Evolutionary conservation across 805 yeast genomes (phyloP).

Genomic region (Zygoascus biomembranicola): DNA sequence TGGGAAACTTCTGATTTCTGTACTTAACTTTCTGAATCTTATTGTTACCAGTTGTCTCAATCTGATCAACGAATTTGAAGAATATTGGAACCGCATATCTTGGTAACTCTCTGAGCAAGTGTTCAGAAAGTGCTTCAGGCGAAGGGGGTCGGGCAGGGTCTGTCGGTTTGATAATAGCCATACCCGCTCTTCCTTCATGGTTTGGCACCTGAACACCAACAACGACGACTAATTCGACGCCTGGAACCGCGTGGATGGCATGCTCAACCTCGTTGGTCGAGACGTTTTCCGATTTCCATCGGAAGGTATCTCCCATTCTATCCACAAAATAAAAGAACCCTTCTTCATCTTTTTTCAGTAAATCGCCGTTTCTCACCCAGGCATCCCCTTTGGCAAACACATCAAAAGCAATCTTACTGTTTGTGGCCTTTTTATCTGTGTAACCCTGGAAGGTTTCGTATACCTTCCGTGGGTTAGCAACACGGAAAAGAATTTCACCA

Average conservation of each 20-base stretch:
- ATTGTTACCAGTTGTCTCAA: constrained; percentile 70
- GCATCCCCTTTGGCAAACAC: constrained; percentile 85
- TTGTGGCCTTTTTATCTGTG: constrained; percentile 67
- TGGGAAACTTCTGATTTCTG: constrained; percentile 30
- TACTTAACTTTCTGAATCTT: constrained; percentile 69
- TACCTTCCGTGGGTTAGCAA: constrained; percentile 52
- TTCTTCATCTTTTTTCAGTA: constrained; percentile 58
- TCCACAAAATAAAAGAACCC: constrained; percentile 79
- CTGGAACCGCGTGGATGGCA: constrained; percentile 30
- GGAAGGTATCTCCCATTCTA: constrained; percentile 87
- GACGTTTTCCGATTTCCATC: constrained; percentile 96
- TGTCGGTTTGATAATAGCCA: constrained; percentile 60
- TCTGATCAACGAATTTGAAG: constrained; percentile 53
- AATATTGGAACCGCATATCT: constrained; percentile 82
- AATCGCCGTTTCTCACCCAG: constrained; percentile 83
- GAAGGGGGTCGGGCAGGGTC: constrained; percentile 30
- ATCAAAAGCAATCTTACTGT: constrained; percentile 61
- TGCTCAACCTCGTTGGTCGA: constrained; percentile 90
- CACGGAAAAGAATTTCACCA: constrained; percentile 80
- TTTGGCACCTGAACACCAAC: constrained; percentile 84
- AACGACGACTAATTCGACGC: constrained; percentile 52
- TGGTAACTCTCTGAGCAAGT: constrained; percentile 47
- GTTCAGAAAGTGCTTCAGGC: constrained; percentile 33
- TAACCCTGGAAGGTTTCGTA: constrained; percentile 84
- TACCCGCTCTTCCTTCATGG: constrained; percentile 94